A percentile compares a stretch with the other conserved stretches of the same genome.
These are phyloP conservation scores for Staphylotrichum longicolle DNA, from an alignment of 495 filamentous ascomycete genomes.

Conservation along the genomic window DNA sequence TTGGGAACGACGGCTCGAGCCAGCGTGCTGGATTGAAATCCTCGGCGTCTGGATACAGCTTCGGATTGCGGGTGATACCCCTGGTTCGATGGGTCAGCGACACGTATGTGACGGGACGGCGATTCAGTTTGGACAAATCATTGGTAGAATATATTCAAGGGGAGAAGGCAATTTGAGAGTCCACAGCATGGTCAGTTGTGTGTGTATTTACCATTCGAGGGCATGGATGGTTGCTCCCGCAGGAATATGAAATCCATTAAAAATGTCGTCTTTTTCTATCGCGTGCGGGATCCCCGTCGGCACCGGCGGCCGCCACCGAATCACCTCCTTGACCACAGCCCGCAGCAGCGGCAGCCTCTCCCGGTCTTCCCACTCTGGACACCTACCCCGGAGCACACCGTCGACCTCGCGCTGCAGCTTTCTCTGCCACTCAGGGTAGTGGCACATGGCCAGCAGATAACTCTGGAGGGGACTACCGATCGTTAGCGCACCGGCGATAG, in stretches of 20 bases:
- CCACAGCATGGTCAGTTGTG: too few species aligned
- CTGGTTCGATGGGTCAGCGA: conserved; percentile 33
- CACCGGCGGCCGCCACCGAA: conserved; percentile 59
- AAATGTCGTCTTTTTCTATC: conserved; percentile 53
- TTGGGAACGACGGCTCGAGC: conserved; percentile 50
- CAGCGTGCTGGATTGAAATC: conserved; percentile 56
- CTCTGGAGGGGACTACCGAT: conserved; percentile 55
- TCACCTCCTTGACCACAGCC: conserved; percentile 59
- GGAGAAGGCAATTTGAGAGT: too few species aligned
- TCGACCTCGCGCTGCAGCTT: conserved; percentile 58
- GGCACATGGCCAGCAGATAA: conserved; percentile 59
- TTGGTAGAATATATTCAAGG: too few species aligned
- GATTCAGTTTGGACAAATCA: too few species aligned
- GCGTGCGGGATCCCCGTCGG: conserved; percentile 57
- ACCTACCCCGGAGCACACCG: conserved; percentile 42
- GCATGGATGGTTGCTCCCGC: conserved; percentile 57
- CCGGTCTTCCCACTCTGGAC: conserved; percentile 51
- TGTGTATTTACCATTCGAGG: conserved; percentile 45
- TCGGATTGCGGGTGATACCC: conserved; percentile 61
- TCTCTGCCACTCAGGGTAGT: conserved; percentile 55
- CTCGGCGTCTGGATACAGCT: conserved; percentile 60
- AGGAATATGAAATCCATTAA: conserved; percentile 56
- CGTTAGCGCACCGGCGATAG: conserved; percentile 48
- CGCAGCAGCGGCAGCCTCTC: conserved; percentile 48
- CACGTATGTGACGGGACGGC: too few species aligned